Conservation (phyloP, 768 basidiomycete species). For the Termitomyces sp. region DNA sequence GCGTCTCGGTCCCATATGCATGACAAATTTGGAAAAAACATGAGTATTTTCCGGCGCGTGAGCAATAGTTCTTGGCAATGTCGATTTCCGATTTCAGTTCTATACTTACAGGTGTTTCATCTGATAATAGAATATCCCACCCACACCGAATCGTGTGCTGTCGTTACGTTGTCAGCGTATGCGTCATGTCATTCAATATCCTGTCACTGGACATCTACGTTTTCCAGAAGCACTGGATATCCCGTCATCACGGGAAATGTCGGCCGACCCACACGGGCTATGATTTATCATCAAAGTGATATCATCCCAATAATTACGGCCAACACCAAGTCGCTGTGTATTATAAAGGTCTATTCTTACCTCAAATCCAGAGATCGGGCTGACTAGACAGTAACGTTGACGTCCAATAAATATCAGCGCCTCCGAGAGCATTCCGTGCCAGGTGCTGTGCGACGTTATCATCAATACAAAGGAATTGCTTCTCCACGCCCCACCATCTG, state of each 20-base stretch:
- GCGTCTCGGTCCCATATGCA: not conserved
- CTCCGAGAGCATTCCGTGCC: constrained; percentile 47
- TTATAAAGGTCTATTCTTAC: constrained; percentile 19
- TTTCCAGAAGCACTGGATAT: not conserved
- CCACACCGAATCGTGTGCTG: no score
- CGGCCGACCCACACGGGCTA: not conserved
- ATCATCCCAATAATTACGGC: constrained; percentile 3
- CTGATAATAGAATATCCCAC: not conserved
- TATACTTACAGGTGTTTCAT: not conserved
- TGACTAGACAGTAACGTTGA: constrained; percentile 33
- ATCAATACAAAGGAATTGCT: constrained; percentile 37
- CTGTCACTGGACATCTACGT: no score
- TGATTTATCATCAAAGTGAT: constrained; percentile 10
- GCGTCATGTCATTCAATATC: no score
- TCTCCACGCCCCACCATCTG: constrained; percentile 30
- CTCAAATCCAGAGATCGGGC: constrained; percentile 28
- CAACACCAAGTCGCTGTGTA: not conserved
- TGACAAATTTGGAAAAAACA: not conserved
- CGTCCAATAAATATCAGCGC: constrained; percentile 36
- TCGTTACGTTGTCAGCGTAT: not conserved
- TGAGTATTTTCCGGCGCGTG: not conserved
- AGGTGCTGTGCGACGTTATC: constrained; percentile 44
- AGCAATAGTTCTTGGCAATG: not conserved
- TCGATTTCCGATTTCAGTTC: not conserved
- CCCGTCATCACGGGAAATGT: not conserved